Conservation (phyloP, 2,329 filamentous ascomycete species). For the Lasiodiplodia hormozganensis region DNA sequence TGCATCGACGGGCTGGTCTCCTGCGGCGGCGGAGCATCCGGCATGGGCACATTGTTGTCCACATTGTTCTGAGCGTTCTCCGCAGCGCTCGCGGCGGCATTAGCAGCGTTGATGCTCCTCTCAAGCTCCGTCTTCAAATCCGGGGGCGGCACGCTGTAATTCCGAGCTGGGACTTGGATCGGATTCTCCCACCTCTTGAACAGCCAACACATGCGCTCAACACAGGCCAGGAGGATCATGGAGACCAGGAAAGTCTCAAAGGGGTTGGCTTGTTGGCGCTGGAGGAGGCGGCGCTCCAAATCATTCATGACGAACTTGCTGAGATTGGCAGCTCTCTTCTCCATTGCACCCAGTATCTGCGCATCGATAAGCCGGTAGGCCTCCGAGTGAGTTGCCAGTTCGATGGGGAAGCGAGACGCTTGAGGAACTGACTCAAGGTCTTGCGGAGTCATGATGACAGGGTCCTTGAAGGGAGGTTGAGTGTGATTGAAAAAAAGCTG, state of each 20-base stretch:
- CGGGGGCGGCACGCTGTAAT: constrained; percentile 33
- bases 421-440: constrained; percentile 20
- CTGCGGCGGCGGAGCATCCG: constrained; percentile 8
- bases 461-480: constrained; percentile 41
- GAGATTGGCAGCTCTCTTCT: constrained; percentile 60
- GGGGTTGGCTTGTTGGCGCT: constrained; percentile 62
- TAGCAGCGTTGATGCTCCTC: constrained; percentile 21
- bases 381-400: constrained; percentile 42
- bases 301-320: constrained; percentile 65
- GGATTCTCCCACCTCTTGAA: constrained; percentile 60
- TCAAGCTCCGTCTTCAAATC: constrained; percentile 23
- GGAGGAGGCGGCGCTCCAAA: constrained; percentile 65
- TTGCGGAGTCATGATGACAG: constrained; percentile 37
- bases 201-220: constrained; percentile 66
- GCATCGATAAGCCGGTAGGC: constrained; percentile 59
- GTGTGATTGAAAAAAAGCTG: constrained; percentile 57
- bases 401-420: constrained; percentile 29
- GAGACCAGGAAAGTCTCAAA: constrained; percentile 67
- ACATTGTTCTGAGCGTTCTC: neutral
- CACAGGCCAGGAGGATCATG: constrained; percentile 64
- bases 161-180: neutral
- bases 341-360: constrained; percentile 62
- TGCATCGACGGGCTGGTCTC: constrained; percentile 1
- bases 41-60: constrained; percentile 18
- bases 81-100: constrained; percentile 7